These are phyloP conservation scores for Lachancea dasiensis DNA, from an alignment of 805 yeast genomes.

Conservation along the genomic window DNA sequence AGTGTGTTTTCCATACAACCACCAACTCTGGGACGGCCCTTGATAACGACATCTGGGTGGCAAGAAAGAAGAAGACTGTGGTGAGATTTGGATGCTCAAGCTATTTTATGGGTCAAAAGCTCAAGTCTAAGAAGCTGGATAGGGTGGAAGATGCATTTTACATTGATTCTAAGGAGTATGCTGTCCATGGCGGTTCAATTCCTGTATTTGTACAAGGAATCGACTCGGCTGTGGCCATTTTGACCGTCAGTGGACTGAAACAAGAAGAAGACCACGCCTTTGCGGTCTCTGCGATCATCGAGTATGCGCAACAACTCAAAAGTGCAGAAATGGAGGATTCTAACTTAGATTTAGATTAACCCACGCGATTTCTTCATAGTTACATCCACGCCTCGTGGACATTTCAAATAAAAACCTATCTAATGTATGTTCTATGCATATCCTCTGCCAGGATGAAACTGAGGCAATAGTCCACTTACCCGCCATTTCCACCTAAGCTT, in stretches of 20 bases:
- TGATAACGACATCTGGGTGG: constrained; percentile 53
- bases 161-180: constrained; percentile 40
- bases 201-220: constrained; percentile 38
- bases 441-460: constrained; percentile 20
- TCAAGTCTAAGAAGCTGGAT: constrained; percentile 34
- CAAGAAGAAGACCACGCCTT: constrained; percentile 50
- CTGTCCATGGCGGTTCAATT: constrained; percentile 52
- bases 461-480: constrained; percentile 39
- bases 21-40: constrained; percentile 34
- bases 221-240: constrained; percentile 39
- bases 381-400: too few relatives aligned
- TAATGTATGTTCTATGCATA: too few relatives aligned
- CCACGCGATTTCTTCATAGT: too few relatives aligned
- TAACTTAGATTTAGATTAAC: constrained; percentile 18
- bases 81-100: constrained; percentile 44
- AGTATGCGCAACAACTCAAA: constrained; percentile 14
- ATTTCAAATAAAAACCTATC: too few relatives aligned
- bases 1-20: constrained; percentile 39
- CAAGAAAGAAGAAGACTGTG: constrained; percentile 44
- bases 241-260: constrained; percentile 51
- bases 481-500: constrained; percentile 50
- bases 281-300: constrained; percentile 28
- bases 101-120: constrained; percentile 37
- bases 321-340: too few relatives aligned
- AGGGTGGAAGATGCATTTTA: constrained; percentile 37